Conservation (phyloP, 2,329 filamentous ascomycete species). For the Pseudogymnoascus sp. region DNA sequence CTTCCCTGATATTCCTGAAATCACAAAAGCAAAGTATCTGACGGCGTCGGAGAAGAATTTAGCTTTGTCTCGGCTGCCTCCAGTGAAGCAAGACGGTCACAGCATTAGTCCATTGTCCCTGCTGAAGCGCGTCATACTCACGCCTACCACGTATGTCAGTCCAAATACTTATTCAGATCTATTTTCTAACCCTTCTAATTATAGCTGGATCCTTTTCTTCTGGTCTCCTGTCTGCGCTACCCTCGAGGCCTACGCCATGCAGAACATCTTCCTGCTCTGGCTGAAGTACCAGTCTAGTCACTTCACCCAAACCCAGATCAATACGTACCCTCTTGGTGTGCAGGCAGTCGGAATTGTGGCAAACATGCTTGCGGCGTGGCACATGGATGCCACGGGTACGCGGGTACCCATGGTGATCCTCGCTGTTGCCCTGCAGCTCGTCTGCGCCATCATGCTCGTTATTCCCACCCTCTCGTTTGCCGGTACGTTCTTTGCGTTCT, state of each 20-base stretch:
- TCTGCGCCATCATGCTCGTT: too few species aligned
- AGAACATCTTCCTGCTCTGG: slow-evolving; percentile 46
- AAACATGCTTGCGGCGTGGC: too few species aligned
- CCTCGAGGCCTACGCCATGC: slow-evolving; percentile 60
- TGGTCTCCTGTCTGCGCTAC: slow-evolving; percentile 66
- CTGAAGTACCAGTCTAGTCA: slow-evolving; percentile 39
- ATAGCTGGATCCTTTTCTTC: slow-evolving; percentile 40
- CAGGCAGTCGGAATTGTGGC: slow-evolving; percentile 54
- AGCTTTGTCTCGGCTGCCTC: slow-evolving; percentile 37
- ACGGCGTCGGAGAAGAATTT: slow-evolving; percentile 33
- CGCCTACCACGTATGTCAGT: too few species aligned
- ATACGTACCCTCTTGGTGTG: slow-evolving; percentile 47
- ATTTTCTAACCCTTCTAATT: too few species aligned
- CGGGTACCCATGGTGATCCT: too few species aligned
- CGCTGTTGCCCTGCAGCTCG: too few species aligned
- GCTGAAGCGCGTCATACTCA: too few species aligned
- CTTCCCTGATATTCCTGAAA: slow-evolving; percentile 37
- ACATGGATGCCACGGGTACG: too few species aligned
- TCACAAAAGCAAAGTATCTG: slow-evolving; percentile 36
- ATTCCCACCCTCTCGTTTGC: too few species aligned
- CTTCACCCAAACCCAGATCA: slow-evolving; percentile 41
- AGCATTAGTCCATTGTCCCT: too few species aligned
- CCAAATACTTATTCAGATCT: too few species aligned
- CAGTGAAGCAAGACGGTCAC: slow-evolving; percentile 34
- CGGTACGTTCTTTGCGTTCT: too few species aligned